Evolutionary conservation across 192 early-diverging fungal genomes (phyloP), one percentile per base, ranked within the genome.

Genomic region (Spizellomyces sp.): DNA sequence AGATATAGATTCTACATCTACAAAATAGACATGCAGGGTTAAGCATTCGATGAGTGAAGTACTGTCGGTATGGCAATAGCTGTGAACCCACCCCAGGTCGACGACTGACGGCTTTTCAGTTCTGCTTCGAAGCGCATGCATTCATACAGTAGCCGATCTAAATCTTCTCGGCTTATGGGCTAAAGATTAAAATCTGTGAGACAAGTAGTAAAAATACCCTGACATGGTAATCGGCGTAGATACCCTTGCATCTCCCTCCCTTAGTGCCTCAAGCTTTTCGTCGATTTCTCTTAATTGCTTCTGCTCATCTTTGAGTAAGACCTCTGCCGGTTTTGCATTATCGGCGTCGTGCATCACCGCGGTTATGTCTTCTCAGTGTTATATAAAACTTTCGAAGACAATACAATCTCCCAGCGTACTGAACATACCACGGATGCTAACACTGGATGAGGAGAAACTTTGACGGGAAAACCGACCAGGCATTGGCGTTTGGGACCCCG

Each of bases 401-500:
- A 4, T 4, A 17, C 22, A n/a, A 9, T 36, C 14, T 17, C 10
- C 21, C 14, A n/a, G 17, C 9, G 12, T 15, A 9, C 61, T 0
- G 9, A 4, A 68, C 67, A 56, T 43, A n/a, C 66, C n/a, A 5
- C 45, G 36, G 5, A 46, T 58, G 12, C 64, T 66, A 14, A 45
- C 14, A 50, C 27, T 41, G n/a, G 36, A 61, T 45, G 27, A 48
- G 19, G 14, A 9, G 0, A 48, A n/a, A 12, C 66, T 55, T 17
- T 14, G 27, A 48, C 45, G 48, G 17, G 19, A 42, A 58, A 15
- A 15, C 48, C n/a, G 50, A n/a, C n/a, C 21, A 22, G 21, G 19
- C 58, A 61, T 44, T 45, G 73, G 73, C 8, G 73, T 75, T 36
- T 62, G 56, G 4, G 14, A 0, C 42, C 73, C 73, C 6, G 73